Evolutionary conservation across 164 flowering plant species (phyloP).

Genomic region (Kingdonia uniflora): DNA sequence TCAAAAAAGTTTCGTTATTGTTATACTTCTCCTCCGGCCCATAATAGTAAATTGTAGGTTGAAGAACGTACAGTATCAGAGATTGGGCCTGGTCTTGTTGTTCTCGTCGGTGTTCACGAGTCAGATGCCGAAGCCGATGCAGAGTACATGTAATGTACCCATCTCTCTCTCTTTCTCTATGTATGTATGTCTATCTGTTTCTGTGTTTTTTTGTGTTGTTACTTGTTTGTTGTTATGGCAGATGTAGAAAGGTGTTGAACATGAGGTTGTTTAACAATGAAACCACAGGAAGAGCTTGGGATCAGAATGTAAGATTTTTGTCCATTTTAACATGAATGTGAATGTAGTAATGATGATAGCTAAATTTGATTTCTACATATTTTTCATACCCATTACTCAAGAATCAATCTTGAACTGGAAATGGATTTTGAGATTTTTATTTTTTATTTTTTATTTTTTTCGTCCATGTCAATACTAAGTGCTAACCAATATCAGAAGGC

Average conservation of each 20-base stretch:
- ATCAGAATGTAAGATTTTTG: conserved; percentile 69
- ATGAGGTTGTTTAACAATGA: conserved; percentile 90
- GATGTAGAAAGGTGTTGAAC: conserved; percentile 89
- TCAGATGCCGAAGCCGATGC: conserved; percentile 72
- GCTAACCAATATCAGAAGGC: too few species aligned
- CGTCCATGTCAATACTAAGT: too few species aligned
- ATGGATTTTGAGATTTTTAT: too few species aligned
- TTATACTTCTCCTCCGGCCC: conserved; percentile 3
- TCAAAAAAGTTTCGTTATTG: not conserved
- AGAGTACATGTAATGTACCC: conserved; percentile 59
- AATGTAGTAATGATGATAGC: too few species aligned
- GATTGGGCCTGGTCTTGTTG: conserved; percentile 87
- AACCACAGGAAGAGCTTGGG: conserved; percentile 65
- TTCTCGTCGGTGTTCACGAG: conserved; percentile 79
- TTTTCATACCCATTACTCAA: too few species aligned
- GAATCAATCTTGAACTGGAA: too few species aligned
- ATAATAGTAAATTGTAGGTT: conserved; percentile 37
- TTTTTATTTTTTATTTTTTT: too few species aligned
- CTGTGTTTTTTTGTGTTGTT: not conserved
- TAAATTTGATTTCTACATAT: too few species aligned
- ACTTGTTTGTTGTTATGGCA: conserved; percentile 16
- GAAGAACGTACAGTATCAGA: conserved; percentile 73
- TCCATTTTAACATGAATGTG: too few species aligned
- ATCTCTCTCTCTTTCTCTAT: not conserved
- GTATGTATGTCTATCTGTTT: not conserved